These are phyloP conservation scores for Leccinum glutinopallens DNA, from an alignment of 1,284 basidiomycete species.

Conservation along the genomic window DNA sequence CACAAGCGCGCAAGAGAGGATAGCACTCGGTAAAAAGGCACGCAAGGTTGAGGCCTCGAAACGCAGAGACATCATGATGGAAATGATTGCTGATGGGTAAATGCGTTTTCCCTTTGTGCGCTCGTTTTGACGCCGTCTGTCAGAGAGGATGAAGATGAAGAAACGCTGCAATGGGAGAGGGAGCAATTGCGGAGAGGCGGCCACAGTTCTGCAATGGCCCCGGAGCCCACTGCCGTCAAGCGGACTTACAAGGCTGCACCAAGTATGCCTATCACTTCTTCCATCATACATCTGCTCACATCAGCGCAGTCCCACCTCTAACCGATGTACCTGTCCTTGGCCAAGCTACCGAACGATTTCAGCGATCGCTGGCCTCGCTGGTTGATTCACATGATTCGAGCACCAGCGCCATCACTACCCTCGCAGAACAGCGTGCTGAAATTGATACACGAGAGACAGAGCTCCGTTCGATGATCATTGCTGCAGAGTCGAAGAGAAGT, in stretches of 20 bases:
- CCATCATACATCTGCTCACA: constrained; percentile 19
- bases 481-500: constrained; percentile 80
- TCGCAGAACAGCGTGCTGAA: constrained; percentile 70
- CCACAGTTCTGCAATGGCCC: constrained; percentile 38
- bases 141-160: constrained; percentile 86
- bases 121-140: constrained; percentile 20
- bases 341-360: constrained; percentile 58
- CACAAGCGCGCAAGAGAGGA: constrained; percentile 84
- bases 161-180: constrained; percentile 88
- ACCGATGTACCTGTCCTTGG: constrained; percentile 61
- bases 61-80: constrained; percentile 75
- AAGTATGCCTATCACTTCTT: constrained; percentile 52
- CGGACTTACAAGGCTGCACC: constrained; percentile 72
- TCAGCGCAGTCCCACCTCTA: constrained; percentile 56
- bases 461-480: constrained; percentile 76
- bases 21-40: constrained; percentile 86
- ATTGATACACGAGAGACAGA: constrained; percentile 79
- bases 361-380: constrained; percentile 66
- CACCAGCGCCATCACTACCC: constrained; percentile 57
- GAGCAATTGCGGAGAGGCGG: constrained; percentile 84
- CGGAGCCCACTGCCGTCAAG: constrained; percentile 41
- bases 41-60: constrained; percentile 75
- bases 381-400: constrained; percentile 72
- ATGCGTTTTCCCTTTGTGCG: constrained; percentile 34
- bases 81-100: constrained; percentile 86